phyloP scores from a whole-genome alignment of 495 filamentous ascomycete genomes.

The Sporormia fimetaria region DNA sequence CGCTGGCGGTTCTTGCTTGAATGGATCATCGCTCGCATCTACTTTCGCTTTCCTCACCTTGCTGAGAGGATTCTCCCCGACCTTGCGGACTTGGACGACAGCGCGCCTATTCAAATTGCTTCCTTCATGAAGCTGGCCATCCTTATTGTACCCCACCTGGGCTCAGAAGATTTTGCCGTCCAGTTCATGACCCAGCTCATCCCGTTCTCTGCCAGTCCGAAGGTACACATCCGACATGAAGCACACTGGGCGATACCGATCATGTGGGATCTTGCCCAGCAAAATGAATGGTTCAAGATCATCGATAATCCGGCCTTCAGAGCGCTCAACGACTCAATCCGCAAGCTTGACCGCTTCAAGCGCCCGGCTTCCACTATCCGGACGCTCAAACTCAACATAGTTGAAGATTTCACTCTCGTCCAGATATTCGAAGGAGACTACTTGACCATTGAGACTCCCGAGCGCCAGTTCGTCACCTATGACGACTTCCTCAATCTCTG shows the following conservation, averaged over 20 bases:
- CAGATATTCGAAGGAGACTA: conserved; percentile 32
- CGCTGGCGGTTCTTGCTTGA: conserved; percentile 36
- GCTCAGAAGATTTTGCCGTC: conserved; percentile 25
- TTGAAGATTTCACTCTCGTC: conserved; percentile 25
- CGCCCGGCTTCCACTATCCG: conserved; percentile 21
- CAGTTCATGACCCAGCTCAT: conserved; percentile 28
- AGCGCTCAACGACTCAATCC: conserved; percentile 28
- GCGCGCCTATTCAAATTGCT: conserved; percentile 34
- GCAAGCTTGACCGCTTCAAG: conserved; percentile 26
- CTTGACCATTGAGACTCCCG: conserved; percentile 23
- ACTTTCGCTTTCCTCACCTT: conserved; percentile 25
- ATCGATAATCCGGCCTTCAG: conserved; percentile 27
- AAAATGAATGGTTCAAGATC: conserved; percentile 25
- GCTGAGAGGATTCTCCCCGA: conserved; percentile 10
- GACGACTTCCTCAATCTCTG: conserved; percentile 16
- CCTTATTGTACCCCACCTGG: conserved; percentile 28
- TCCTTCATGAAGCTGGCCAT: conserved; percentile 35
- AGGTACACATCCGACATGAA: conserved; percentile 35
- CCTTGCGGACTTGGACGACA: conserved; percentile 25
- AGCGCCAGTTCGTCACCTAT: conserved; percentile 17
- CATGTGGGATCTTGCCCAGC: conserved; percentile 26
- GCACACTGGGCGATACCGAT: conserved; percentile 35
- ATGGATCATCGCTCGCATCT: conserved; percentile 36
- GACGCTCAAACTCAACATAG: conserved; percentile 25
- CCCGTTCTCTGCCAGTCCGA: conserved; percentile 30